Conservation (phyloP, 2,329 filamentous ascomycete genomes). For the Corniculantispora saksenae region DNA sequence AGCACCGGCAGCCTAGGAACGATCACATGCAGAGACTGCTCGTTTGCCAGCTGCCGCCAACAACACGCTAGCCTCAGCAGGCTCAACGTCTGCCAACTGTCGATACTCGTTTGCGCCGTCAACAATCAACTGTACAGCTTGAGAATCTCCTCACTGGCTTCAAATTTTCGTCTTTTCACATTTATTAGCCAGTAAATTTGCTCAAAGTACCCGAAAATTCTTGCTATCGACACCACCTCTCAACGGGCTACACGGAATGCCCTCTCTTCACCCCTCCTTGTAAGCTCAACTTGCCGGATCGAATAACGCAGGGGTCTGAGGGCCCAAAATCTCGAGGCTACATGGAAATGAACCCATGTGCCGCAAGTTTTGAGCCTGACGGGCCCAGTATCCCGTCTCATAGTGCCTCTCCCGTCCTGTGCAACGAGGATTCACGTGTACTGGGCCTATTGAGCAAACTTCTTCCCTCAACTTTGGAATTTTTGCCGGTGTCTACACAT, state of each 20-base stretch:
- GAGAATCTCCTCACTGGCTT: background rate
- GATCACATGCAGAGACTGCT: background rate
- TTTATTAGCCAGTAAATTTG: background rate
- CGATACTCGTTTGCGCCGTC: slow-evolving; percentile 13
- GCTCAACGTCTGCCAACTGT: background rate
- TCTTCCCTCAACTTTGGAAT: background rate
- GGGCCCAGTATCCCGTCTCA: background rate
- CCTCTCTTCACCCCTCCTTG: background rate
- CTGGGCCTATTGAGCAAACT: background rate
- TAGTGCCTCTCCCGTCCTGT: background rate
- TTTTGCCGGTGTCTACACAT: background rate
- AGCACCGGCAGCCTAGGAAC: too few species aligned
- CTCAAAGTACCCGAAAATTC: background rate
- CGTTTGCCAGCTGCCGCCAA: slow-evolving; percentile 3
- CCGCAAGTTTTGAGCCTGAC: slow-evolving; percentile 6
- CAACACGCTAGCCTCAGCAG: background rate
- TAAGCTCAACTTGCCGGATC: background rate
- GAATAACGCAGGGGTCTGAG: background rate
- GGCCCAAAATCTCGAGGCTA: too few species aligned
- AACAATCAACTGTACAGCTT: background rate
- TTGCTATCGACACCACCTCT: background rate
- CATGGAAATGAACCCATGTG: slow-evolving; percentile 9
- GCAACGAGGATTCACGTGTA: slow-evolving; percentile 7
- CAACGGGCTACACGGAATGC: too few species aligned
- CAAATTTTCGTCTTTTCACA: too few species aligned